Conservation (phyloP, 805 yeast species). For the Candida bentonensis region DNA sequence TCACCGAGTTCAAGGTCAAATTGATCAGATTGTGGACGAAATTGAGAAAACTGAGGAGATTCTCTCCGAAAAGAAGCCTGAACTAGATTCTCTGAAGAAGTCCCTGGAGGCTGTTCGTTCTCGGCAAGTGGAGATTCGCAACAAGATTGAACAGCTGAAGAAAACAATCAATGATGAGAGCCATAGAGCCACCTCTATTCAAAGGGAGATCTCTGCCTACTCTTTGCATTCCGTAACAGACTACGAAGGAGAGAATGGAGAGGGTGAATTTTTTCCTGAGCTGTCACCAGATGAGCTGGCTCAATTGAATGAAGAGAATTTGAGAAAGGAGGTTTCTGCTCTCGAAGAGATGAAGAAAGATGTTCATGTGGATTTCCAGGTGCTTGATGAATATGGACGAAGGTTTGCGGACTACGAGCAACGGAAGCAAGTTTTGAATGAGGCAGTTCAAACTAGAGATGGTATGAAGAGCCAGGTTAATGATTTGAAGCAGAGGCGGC, state of each 20-base stretch:
- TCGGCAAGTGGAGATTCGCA: slow-evolving; percentile 50
- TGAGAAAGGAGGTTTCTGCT: slow-evolving; percentile 38
- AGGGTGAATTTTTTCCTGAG: slow-evolving; percentile 25
- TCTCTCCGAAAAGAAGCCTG: slow-evolving; percentile 24
- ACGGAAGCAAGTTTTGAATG: slow-evolving; percentile 53
- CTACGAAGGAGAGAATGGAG: slow-evolving; percentile 6
- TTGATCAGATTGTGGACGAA: slow-evolving; percentile 8
- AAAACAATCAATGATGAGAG: slow-evolving; percentile 28
- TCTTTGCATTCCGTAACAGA: neutral
- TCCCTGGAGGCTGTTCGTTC: slow-evolving; percentile 45
- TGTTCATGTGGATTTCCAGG: slow-evolving; percentile 55
- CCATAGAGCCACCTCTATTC: slow-evolving; percentile 3
- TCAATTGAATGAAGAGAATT: slow-evolving; percentile 30
- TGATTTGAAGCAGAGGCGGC: slow-evolving; percentile 54
- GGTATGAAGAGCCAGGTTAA: slow-evolving; percentile 45
- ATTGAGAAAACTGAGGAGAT: slow-evolving; percentile 16
- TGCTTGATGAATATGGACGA: slow-evolving; percentile 60
- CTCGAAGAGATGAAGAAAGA: slow-evolving; percentile 38
- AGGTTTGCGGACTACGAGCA: slow-evolving; percentile 50
- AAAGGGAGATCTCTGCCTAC: neutral
- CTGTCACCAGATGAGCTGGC: slow-evolving; percentile 38
- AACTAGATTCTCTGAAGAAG: slow-evolving; percentile 25
- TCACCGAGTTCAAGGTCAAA: slow-evolving; percentile 13
- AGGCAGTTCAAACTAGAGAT: slow-evolving; percentile 56
- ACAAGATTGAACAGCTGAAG: slow-evolving; percentile 45